Evolutionary conservation across 2,329 filamentous ascomycete species (phyloP), one percentile per base, ranked within the genome.

Genomic region (Colletotrichum cordylinicola): DNA sequence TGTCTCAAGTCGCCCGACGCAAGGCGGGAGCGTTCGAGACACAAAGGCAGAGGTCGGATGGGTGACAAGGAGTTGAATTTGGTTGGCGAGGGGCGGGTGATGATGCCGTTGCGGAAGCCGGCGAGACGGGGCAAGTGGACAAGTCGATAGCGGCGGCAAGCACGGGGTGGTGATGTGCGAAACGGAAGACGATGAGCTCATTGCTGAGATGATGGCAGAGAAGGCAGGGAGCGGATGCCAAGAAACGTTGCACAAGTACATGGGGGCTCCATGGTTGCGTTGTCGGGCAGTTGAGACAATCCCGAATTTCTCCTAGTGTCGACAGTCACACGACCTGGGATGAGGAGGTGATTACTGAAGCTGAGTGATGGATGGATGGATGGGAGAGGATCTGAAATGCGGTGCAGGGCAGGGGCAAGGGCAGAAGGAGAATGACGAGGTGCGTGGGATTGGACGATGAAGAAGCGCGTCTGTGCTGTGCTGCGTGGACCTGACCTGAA

Each of bases 201-300:
- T 69, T 68, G 73, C 69, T 60, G 13, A 39, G 70, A 69, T 69
- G 64, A 65, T n/a, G 74, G 70, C 39, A 37, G 64, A 74, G 58
- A 58, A 65, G 27, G 37, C 27, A 58, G 24, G 64, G 64, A 69
- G 70, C 68, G 43, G 64, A 13, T 69, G 70, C 70, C 70, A 74
- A 74, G 70, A 69, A 74, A 74, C 58, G 74, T 76, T 74, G 52
- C 74, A 69, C 74, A 65, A 55, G 29, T 74, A 65, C 70, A 74
- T 76, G 74, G 70, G 65, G 56, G 43, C 58, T 73, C 74, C 74
- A 69, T 76, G 70, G 64, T 48, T 73, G 70, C 33, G 69, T 68
- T 64, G 70, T 65, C 12, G 48, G 64, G 70, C 64, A 73, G 70
- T 75, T 73, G 43, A 73, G 64, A 75, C 74, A 76, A 62, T 65